Percentiles rank a stretch among this genome's conserved stretches.
Evolutionary conservation across 306 rosid species (phyloP).

Genomic region (Citrullus colocynthis): DNA sequence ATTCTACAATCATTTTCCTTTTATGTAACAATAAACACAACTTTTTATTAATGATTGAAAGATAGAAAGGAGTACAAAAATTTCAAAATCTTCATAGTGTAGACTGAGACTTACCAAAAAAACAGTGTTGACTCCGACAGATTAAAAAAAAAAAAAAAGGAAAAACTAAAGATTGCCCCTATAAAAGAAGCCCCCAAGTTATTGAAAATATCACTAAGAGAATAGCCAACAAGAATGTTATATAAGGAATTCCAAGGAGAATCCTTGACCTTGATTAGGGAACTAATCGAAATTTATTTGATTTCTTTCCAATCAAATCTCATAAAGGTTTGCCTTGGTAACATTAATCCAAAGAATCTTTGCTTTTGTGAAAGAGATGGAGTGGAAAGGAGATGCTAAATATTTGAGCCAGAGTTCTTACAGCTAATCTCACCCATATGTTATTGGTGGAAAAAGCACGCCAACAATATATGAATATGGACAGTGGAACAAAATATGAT

Average conservation of each 20-base stretch:
- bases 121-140: neutral
- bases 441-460: neutral
- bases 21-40: neutral
- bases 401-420: neutral
- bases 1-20: neutral
- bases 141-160: neutral
- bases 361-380: no score
- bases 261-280: neutral
- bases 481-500: neutral
- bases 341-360: no score
- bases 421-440: neutral
- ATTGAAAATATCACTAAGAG: neutral
- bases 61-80: neutral
- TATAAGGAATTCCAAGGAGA: neutral
- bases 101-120: neutral
- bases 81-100: neutral
- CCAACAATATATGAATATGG: neutral
- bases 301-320: no score
- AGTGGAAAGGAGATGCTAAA: no score
- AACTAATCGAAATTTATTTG: neutral
- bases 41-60: neutral
- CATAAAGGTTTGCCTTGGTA: no score
- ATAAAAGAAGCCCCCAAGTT: neutral
- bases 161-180: neutral
- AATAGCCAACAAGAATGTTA: neutral